Percentiles rank a stretch among this genome's conserved stretches.
Conservation (phyloP, 2,329 filamentous ascomycete species). For the Epichloe festucae region DNA sequence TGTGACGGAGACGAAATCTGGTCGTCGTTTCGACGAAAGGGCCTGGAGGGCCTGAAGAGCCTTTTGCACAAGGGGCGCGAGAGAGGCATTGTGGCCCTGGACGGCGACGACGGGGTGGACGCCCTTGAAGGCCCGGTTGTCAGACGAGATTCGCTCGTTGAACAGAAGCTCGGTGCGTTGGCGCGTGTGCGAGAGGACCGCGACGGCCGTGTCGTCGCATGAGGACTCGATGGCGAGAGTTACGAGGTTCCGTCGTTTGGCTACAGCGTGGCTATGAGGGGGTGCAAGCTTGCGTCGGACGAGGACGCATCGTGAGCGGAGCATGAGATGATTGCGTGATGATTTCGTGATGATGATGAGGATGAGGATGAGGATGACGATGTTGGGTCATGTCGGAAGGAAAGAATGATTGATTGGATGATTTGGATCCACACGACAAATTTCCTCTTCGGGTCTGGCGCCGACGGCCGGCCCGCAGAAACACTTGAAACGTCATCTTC, state of each 20-base stretch:
- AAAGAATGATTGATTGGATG: too few species aligned
- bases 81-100: constrained; percentile 57
- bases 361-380: neutral
- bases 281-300: neutral
- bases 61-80: constrained; percentile 54
- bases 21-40: constrained; percentile 34
- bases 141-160: constrained; percentile 69
- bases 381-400: neutral
- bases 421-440: too few species aligned
- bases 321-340: neutral
- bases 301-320: constrained; percentile 2
- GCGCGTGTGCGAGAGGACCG: constrained; percentile 53
- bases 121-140: constrained; percentile 62
- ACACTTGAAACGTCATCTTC: too few species aligned
- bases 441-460: neutral
- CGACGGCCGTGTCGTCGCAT: constrained; percentile 88
- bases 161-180: constrained; percentile 51
- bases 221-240: constrained; percentile 71
- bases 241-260: constrained; percentile 23
- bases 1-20: constrained; percentile 81
- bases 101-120: constrained; percentile 70
- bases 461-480: neutral
- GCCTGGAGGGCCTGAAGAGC: constrained; percentile 42
- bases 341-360: neutral
- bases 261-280: neutral